A percentile compares a stretch with the other conserved stretches of the same genome.
Conservation (phyloP, 2,329 filamentous ascomycete genomes). For the Colletotrichum tropicale region DNA sequence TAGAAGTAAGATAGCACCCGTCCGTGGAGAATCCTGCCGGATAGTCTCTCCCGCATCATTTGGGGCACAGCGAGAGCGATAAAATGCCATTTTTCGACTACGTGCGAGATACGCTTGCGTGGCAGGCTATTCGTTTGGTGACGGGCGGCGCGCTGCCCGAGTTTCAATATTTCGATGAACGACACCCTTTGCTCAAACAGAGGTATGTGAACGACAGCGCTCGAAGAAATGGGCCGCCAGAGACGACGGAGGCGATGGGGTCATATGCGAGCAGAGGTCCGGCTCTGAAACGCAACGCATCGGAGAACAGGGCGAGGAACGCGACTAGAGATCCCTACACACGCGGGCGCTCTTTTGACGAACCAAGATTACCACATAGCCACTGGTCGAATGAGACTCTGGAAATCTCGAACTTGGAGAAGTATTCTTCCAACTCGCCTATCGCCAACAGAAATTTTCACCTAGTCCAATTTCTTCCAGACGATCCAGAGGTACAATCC, state of each 20-base stretch:
- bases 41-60: neutral
- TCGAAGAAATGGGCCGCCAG: neutral
- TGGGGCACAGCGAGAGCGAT: neutral
- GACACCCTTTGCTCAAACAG: constrained; percentile 1
- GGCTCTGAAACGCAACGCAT: neutral
- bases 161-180: constrained; percentile 14
- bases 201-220: neutral
- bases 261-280: neutral
- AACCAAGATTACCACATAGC: neutral
- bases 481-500: constrained; percentile 9
- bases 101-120: constrained; percentile 10
- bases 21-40: neutral
- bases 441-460: neutral
- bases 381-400: neutral
- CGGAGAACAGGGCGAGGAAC: neutral
- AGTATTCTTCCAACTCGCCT: neutral
- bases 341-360: neutral
- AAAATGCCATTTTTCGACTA: constrained; percentile 11
- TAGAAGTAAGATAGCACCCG: neutral
- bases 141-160: neutral
- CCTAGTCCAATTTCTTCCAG: constrained; percentile 15
- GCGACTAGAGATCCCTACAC: neutral
- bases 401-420: neutral
- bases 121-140: neutral
- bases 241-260: neutral